Evolutionary conservation across 306 rosid genomes (phyloP).

Genomic region (Pyrus bretschneideri): DNA sequence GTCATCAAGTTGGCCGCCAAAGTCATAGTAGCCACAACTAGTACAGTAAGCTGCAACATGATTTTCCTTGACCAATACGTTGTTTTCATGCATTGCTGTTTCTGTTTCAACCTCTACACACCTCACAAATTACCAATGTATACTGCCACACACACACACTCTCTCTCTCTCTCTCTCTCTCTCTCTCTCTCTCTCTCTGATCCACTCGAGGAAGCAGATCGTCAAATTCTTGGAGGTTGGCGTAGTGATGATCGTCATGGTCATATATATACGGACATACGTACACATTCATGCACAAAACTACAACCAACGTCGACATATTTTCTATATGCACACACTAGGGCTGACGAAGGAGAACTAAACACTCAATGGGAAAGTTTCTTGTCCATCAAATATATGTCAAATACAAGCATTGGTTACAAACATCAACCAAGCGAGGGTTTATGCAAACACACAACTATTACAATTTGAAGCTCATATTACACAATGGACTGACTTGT

Average conservation of each 20-base stretch:
- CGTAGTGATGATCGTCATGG: too few species aligned
- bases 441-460: background rate
- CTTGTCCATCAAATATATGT: background rate
- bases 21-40: background rate
- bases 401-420: background rate
- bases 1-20: background rate
- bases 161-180: too few species aligned
- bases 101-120: background rate
- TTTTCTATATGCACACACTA: background rate
- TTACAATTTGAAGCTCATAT: too few species aligned
- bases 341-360: too few species aligned
- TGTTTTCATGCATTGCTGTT: background rate
- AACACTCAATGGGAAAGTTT: background rate
- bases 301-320: background rate
- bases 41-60: background rate
- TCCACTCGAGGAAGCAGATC: too few species aligned
- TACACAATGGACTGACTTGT: too few species aligned
- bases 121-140: background rate
- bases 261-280: background rate
- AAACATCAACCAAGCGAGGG: background rate
- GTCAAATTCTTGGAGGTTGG: too few species aligned
- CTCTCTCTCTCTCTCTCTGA: too few species aligned
- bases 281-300: background rate
- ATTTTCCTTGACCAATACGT: background rate
- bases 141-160: background rate